Evolutionary conservation across 2,329 filamentous ascomycete species (phyloP).

Genomic region (Hypoxylon sp.): DNA sequence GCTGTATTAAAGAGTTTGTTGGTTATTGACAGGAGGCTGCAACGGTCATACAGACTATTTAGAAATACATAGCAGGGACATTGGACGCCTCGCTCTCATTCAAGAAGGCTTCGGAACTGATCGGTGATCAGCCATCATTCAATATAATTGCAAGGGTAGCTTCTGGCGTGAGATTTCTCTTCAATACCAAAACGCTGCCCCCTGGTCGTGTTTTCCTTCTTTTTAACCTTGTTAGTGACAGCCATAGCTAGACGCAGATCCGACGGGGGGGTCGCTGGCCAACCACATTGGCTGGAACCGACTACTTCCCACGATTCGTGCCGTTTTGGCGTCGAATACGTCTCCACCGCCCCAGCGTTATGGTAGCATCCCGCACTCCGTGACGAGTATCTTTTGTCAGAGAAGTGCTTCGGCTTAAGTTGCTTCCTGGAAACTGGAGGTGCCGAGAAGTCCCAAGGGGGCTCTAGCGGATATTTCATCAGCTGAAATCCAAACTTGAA

Average conservation of each 20-base stretch:
- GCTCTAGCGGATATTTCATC: constrained; percentile 28
- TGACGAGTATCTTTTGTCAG: constrained; percentile 54
- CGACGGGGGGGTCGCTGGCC: constrained; percentile 33
- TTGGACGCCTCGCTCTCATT: constrained; percentile 18
- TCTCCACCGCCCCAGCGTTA: constrained; percentile 44
- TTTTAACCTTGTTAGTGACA: constrained; percentile 40
- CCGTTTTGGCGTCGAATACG: constrained; percentile 36
- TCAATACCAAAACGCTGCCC: constrained; percentile 40
- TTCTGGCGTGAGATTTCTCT: constrained; percentile 33
- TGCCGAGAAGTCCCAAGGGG: constrained; percentile 43
- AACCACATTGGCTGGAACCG: constrained; percentile 31
- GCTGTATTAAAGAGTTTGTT: background rate
- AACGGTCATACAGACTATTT: constrained; percentile 26
- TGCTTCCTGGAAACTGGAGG: constrained; percentile 50
- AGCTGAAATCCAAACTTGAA: constrained; percentile 28
- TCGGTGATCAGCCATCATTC: constrained; percentile 27
- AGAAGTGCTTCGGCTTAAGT: constrained; percentile 59
- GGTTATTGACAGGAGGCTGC: constrained; percentile 8
- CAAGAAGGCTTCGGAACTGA: constrained; percentile 21
- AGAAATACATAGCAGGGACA: constrained; percentile 20
- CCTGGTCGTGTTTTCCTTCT: constrained; percentile 34
- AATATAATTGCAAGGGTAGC: constrained; percentile 33
- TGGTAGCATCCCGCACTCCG: constrained; percentile 50
- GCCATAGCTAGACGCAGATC: constrained; percentile 44
- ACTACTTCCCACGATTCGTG: constrained; percentile 38